A percentile compares a stretch with the other conserved stretches of the same genome.
Conservation (phyloP, 2,329 filamentous ascomycete genomes). For the Trichoderma sp. region DNA sequence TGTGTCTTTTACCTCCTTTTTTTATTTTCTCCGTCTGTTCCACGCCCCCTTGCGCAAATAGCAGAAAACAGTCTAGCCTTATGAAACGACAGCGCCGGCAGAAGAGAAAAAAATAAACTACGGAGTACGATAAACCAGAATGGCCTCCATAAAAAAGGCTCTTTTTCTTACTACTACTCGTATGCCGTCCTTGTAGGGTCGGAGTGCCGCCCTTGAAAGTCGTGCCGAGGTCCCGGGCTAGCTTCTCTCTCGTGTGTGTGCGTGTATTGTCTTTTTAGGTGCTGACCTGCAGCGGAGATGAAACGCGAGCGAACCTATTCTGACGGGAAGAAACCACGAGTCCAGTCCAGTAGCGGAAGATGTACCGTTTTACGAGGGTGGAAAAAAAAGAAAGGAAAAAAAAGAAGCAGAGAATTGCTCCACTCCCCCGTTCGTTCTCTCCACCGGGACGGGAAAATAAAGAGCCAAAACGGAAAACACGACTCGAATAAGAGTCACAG, state of each 20-base stretch:
- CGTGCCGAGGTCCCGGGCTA: slow-evolving; percentile 10
- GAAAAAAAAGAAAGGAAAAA: not conserved
- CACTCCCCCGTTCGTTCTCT: not conserved
- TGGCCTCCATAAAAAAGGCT: not conserved
- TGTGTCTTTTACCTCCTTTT: not conserved
- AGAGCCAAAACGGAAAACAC: not conserved
- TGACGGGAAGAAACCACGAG: not conserved
- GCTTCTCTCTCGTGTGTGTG: not conserved
- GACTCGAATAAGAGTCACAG: not conserved
- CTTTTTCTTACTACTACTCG: not conserved
- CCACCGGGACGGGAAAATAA: not conserved
- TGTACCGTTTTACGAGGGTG: not conserved
- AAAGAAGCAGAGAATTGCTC: not conserved
- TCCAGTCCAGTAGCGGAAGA: not conserved
- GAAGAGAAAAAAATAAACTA: not conserved
- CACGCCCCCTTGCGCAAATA: not conserved
- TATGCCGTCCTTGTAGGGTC: not conserved
- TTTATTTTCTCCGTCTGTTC: not conserved
- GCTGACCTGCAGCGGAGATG: slow-evolving; percentile 15
- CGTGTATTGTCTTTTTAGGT: not conserved
- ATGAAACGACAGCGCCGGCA: not conserved
- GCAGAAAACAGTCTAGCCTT: not conserved
- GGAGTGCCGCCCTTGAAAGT: not conserved
- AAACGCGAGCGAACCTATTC: not conserved
- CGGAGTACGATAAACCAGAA: not conserved